These are phyloP conservation scores for Croton laevigatus DNA, from an alignment of 441 rosid genomes.

Conservation along the genomic window DNA sequence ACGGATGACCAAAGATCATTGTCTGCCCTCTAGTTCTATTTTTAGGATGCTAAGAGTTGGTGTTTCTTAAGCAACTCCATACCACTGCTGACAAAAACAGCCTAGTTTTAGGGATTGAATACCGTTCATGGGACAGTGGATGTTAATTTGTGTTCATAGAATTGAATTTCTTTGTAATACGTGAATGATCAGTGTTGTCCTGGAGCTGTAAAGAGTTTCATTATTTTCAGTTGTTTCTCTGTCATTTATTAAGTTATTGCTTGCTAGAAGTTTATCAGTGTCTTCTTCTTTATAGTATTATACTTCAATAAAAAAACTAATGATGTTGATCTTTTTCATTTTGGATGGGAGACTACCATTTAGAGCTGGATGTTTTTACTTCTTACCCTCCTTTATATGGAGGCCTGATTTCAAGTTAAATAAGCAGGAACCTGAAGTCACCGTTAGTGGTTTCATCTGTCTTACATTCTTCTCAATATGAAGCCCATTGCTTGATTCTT, in stretches of 20 bases:
- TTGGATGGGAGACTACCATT: background rate
- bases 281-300: background rate
- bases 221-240: background rate
- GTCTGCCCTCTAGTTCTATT: slow-evolving; percentile 14
- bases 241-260: background rate
- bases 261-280: background rate
- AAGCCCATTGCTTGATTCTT: background rate
- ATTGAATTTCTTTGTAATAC: background rate
- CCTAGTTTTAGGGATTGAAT: background rate
- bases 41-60: background rate
- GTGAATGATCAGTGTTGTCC: background rate
- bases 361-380: background rate
- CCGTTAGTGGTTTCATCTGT: background rate
- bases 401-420: background rate
- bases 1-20: background rate
- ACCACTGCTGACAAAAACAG: background rate
- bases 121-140: background rate
- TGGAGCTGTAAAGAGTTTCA: slow-evolving; percentile 5
- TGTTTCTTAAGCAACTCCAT: slow-evolving; percentile 8
- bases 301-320: background rate
- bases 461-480: background rate
- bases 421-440: background rate
- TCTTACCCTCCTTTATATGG: background rate
- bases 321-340: background rate
- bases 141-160: background rate